A percentile compares a stretch with the other conserved stretches of the same genome.
Evolutionary conservation across 768 basidiomycete genomes (phyloP).

Genomic region (Boletus tomentosulus): DNA sequence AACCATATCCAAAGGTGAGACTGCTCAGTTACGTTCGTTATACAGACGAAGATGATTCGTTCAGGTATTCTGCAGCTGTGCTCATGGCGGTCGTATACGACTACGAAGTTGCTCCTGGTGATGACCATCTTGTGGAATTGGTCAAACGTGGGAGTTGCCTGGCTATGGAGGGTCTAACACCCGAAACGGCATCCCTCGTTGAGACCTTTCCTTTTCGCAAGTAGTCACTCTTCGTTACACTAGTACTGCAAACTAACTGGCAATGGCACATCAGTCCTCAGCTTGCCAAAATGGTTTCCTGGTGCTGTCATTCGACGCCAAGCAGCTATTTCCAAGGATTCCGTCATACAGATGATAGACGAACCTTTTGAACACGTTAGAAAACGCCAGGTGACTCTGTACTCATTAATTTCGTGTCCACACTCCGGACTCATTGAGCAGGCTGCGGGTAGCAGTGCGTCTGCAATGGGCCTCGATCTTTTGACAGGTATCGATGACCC

Average conservation of each 20-base stretch:
- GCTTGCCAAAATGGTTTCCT: constrained; percentile 23
- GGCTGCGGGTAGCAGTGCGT: constrained; percentile 7
- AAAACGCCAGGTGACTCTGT: constrained; percentile 8
- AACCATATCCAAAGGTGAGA: constrained; percentile 10
- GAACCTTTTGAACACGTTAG: constrained; percentile 14
- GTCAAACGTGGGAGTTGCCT: constrained; percentile 31
- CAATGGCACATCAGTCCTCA: constrained; percentile 12
- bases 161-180: constrained; percentile 13
- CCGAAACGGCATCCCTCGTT: constrained; percentile 12
- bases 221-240: not conserved
- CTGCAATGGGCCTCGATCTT: constrained; percentile 13
- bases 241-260: not conserved
- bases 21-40: not conserved
- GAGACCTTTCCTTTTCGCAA: constrained; percentile 22
- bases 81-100: constrained; percentile 42
- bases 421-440: not conserved
- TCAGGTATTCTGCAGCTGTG: constrained; percentile 33
- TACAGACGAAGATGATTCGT: not conserved
- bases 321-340: constrained; percentile 6
- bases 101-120: constrained; percentile 30
- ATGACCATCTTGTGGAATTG: constrained; percentile 36
- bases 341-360: constrained; percentile 10
- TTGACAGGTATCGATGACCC: not conserved
- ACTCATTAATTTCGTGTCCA: not conserved
- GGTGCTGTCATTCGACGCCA: constrained; percentile 25